Conservation (phyloP, 2,329 filamentous ascomycete genomes). For the Aureobasidium subglaciale region DNA sequence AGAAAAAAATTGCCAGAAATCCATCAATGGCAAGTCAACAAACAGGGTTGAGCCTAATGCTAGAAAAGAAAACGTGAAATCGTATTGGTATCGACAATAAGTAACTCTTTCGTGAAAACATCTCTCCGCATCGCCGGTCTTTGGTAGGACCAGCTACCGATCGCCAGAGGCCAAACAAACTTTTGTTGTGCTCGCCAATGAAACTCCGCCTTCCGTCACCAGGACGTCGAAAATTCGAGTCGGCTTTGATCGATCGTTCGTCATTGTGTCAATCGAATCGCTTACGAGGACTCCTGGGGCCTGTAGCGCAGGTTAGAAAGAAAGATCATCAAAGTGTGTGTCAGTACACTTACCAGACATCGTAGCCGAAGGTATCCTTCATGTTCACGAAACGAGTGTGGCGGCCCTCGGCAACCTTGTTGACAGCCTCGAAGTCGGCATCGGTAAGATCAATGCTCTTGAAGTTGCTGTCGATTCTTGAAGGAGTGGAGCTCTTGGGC, state of each 20-base stretch:
- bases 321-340: background rate
- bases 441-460: slow-evolving; percentile 51
- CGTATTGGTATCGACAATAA: slow-evolving; percentile 7
- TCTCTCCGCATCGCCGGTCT: background rate
- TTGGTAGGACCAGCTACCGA: slow-evolving; percentile 14
- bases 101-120: slow-evolving; percentile 6
- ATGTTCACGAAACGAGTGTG: slow-evolving; percentile 72
- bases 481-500: slow-evolving; percentile 62
- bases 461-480: slow-evolving; percentile 62
- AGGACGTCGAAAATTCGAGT: slow-evolving; percentile 7
- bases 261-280: background rate
- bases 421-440: slow-evolving; percentile 51
- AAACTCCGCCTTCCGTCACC: slow-evolving; percentile 7
- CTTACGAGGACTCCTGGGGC: slow-evolving; percentile 29
- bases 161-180: slow-evolving; percentile 4
- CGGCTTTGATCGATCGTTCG: background rate
- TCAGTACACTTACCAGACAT: slow-evolving; percentile 41
- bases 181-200: slow-evolving; percentile 9
- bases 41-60: too few relatives aligned
- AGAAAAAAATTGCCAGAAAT: too few relatives aligned
- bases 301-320: background rate
- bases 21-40: too few relatives aligned
- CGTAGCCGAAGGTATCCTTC: slow-evolving; percentile 72
- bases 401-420: slow-evolving; percentile 57
- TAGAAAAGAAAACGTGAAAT: slow-evolving; percentile 1